A percentile compares a stretch with the other conserved stretches of the same genome.
phyloP scores from a whole-genome alignment of 805 yeast genomes.

The Saturnispora quitensis region DNA sequence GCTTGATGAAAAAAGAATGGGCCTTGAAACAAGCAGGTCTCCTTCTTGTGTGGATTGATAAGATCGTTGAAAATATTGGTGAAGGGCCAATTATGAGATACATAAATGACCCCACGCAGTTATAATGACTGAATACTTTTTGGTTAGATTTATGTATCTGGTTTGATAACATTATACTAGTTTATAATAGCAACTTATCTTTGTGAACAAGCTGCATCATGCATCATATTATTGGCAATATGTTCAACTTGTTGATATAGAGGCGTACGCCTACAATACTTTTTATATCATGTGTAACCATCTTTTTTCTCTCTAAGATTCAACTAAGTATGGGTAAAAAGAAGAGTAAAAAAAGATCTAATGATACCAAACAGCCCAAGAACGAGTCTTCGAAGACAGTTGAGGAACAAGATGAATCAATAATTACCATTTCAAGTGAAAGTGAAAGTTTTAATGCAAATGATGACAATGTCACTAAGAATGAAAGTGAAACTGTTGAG shows the following conservation, averaged over 20 bases:
- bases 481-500: neutral
- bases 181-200: neutral
- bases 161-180: neutral
- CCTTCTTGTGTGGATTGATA: constrained; percentile 86
- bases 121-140: constrained; percentile 3
- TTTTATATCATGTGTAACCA: neutral
- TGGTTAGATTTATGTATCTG: neutral
- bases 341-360: neutral
- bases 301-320: neutral
- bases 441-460: neutral
- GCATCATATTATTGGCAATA: no score
- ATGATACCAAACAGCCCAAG: neutral
- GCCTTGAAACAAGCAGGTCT: constrained; percentile 84
- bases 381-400: neutral
- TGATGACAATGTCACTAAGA: neutral
- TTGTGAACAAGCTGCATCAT: no score
- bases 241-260: neutral
- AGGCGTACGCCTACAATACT: neutral
- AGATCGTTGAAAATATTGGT: constrained; percentile 75
- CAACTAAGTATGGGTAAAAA: neutral
- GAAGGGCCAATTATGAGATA: constrained; percentile 83
- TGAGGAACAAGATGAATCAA: neutral
- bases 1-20: constrained; percentile 67
- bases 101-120: constrained; percentile 50
- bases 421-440: neutral